These are phyloP conservation scores for Tolypocladium tundrense DNA, from an alignment of 2,329 filamentous ascomycete genomes.

Conservation along the genomic window DNA sequence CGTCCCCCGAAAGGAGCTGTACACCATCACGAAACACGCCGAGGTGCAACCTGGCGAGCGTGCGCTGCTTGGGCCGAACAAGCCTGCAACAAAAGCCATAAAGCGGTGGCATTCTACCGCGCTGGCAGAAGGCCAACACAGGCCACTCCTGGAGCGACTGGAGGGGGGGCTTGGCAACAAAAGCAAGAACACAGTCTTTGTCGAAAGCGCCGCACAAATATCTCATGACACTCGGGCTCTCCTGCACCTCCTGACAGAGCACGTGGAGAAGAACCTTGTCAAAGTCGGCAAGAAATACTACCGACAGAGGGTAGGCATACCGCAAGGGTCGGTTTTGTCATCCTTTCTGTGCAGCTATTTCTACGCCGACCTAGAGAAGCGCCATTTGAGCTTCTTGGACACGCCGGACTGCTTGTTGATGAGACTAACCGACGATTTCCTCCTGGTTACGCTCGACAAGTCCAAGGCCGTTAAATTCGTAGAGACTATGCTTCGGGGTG, in stretches of 20 bases:
- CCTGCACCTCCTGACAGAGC: constrained; percentile 61
- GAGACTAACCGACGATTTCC: constrained; percentile 83
- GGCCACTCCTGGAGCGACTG: constrained; percentile 35
- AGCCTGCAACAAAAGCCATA: constrained; percentile 23
- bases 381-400: constrained; percentile 57
- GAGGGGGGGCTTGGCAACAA: constrained; percentile 25
- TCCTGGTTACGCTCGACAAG: constrained; percentile 68
- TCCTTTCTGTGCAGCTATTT: constrained; percentile 89
- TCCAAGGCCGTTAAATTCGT: constrained; percentile 63
- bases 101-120: constrained; percentile 46
- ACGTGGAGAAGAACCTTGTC: constrained; percentile 77
- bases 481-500: constrained; percentile 66
- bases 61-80: constrained; percentile 9
- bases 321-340: constrained; percentile 84
- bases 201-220: constrained; percentile 55
- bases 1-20: constrained; percentile 47
- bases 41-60: constrained; percentile 49
- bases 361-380: constrained; percentile 75
- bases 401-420: constrained; percentile 54
- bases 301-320: constrained; percentile 79
- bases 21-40: constrained; percentile 63
- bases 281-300: constrained; percentile 84
- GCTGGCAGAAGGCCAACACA: constrained; percentile 26
- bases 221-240: constrained; percentile 48
- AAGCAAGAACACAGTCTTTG: constrained; percentile 63